A percentile compares a stretch with the other conserved stretches of the same genome.
Conservation (phyloP, 129 eudicot species). For the Flaveria sonorensis region DNA sequence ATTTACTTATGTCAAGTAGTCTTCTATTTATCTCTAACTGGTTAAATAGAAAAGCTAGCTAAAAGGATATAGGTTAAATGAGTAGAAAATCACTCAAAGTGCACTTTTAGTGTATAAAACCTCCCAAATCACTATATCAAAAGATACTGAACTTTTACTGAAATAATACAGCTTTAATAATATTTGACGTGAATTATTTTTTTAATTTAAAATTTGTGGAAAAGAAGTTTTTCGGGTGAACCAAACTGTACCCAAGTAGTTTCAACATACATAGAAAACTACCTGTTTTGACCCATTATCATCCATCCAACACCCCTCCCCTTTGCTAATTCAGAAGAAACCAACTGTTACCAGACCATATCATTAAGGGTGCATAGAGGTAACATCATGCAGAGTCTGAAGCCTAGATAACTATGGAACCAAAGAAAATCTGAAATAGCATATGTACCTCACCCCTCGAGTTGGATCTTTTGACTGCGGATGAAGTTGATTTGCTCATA, state of each 20-base stretch:
- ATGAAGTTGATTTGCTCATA: conserved; percentile 41
- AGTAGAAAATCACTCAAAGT: neutral
- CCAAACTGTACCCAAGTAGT: neutral
- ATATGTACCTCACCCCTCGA: conserved; percentile 69
- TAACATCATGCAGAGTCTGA: neutral
- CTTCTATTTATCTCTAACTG: too few relatives aligned
- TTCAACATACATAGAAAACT: neutral
- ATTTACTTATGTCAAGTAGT: too few relatives aligned
- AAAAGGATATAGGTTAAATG: neutral
- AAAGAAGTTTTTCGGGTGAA: neutral
- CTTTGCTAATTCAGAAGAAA: neutral
- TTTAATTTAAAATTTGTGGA: neutral
- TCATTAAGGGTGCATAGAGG: neutral
- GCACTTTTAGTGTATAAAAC: neutral
- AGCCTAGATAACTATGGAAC: neutral
- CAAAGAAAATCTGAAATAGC: neutral
- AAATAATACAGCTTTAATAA: neutral
- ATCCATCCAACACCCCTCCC: neutral
- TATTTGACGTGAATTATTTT: neutral
- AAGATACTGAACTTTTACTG: neutral
- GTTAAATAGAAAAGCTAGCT: too few relatives aligned
- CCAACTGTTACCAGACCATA: neutral
- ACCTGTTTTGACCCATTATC: neutral
- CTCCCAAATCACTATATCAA: neutral
- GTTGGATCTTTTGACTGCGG: conserved; percentile 50